phyloP scores from a whole-genome alignment of 2,329 filamentous ascomycete species.

The Teratosphaeria nubilosa region DNA sequence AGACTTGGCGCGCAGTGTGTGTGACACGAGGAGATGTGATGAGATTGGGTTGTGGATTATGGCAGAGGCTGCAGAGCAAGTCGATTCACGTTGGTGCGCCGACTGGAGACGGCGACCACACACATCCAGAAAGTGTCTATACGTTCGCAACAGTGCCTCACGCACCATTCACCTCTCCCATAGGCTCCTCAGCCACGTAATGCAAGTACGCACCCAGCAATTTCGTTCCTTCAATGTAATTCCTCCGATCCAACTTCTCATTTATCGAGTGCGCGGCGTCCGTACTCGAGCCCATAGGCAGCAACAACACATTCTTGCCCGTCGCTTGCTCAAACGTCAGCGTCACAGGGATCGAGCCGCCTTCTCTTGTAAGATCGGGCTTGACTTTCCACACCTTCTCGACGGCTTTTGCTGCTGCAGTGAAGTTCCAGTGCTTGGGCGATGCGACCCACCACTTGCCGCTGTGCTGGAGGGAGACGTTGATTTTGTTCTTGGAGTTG shows the following conservation, averaged over 20 bases:
- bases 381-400: slow-evolving; percentile 88
- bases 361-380: slow-evolving; percentile 92
- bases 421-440: slow-evolving; percentile 98
- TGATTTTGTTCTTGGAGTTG: slow-evolving; percentile 82
- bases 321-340: slow-evolving; percentile 96
- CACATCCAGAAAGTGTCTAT: neutral
- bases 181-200: slow-evolving; percentile 86
- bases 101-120: neutral
- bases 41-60: no score
- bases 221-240: slow-evolving; percentile 98
- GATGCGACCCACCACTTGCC: slow-evolving; percentile 99
- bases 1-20: neutral
- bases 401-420: slow-evolving; percentile 87
- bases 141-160: neutral
- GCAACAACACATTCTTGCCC: slow-evolving; percentile 88
- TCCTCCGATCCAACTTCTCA: slow-evolving; percentile 92
- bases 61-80: neutral
- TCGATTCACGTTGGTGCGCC: neutral
- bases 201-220: slow-evolving; percentile 88
- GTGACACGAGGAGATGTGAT: neutral
- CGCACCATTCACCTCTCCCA: neutral
- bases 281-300: slow-evolving; percentile 96
- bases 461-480: slow-evolving; percentile 71
- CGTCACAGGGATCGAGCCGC: slow-evolving; percentile 93
- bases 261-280: slow-evolving; percentile 97